phyloP scores from a whole-genome alignment of 345 rosid species.

The Draba incana region DNA sequence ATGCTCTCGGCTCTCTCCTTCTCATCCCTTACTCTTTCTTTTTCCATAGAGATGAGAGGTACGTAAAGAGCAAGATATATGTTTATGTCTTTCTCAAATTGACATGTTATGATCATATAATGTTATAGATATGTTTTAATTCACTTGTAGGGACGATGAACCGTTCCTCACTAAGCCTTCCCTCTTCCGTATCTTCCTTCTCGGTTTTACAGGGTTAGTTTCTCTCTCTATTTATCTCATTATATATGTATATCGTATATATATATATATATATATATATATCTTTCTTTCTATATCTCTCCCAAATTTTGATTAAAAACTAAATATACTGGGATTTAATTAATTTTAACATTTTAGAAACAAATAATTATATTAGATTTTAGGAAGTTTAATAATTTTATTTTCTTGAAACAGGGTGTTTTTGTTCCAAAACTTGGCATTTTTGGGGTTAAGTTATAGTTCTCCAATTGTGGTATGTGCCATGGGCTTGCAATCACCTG shows the following conservation, averaged over 20 bases:
- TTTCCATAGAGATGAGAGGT: constrained; percentile 64
- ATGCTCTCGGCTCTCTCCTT: constrained; percentile 58
- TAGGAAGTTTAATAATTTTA: background rate
- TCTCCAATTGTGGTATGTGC: constrained; percentile 82
- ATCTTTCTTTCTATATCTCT: background rate
- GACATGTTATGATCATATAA: background rate
- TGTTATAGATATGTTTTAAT: background rate
- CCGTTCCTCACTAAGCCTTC: constrained; percentile 39
- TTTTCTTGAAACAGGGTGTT: constrained; percentile 51
- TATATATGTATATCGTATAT: background rate
- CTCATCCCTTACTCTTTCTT: constrained; percentile 69
- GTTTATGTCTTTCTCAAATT: background rate
- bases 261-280: too few relatives aligned
- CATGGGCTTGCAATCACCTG: constrained; percentile 73
- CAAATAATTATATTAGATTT: background rate
- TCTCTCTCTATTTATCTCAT: background rate
- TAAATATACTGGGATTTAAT: background rate
- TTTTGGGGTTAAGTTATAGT: constrained; percentile 67
- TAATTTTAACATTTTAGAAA: background rate
- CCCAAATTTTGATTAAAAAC: background rate
- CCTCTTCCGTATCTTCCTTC: constrained; percentile 40
- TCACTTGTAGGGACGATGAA: constrained; percentile 21
- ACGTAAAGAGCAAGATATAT: background rate
- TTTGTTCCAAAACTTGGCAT: constrained; percentile 62
- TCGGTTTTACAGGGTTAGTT: constrained; percentile 42